A percentile compares a stretch with the other conserved stretches of the same genome.
phyloP scores from a whole-genome alignment of 768 basidiomycete species.

The Suillus occidentalis region DNA sequence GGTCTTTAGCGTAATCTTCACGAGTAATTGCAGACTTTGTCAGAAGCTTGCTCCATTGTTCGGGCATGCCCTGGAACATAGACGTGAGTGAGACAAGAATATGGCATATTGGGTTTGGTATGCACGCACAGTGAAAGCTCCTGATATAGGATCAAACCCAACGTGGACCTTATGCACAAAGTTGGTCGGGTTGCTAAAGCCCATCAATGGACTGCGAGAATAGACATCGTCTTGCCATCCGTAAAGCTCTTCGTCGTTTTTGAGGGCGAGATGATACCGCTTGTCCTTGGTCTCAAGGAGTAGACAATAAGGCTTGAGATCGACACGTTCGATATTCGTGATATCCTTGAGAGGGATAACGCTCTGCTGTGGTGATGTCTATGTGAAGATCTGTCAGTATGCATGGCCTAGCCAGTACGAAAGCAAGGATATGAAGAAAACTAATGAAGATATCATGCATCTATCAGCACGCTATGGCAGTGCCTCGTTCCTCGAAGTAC shows the following conservation, averaged over 20 bases:
- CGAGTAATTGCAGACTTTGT: slow-evolving; percentile 97
- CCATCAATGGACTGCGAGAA: slow-evolving; percentile 86
- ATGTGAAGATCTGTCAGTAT: slow-evolving; percentile 13
- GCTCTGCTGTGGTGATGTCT: slow-evolving; percentile 59
- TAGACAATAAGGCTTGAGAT: slow-evolving; percentile 93
- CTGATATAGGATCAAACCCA: slow-evolving; percentile 91
- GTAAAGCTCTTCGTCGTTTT: slow-evolving; percentile 96
- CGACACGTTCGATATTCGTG: slow-evolving; percentile 85
- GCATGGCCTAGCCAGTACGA: not conserved
- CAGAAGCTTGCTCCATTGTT: slow-evolving; percentile 96
- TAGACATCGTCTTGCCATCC: slow-evolving; percentile 98
- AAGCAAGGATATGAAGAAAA: not conserved
- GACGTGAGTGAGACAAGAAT: not conserved
- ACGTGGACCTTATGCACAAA: slow-evolving; percentile 99
- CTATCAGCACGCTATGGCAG: not conserved
- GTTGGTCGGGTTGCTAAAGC: slow-evolving; percentile 92
- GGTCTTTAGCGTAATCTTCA: slow-evolving; percentile 96
- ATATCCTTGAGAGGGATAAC: slow-evolving; percentile 74
- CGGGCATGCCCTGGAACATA: slow-evolving; percentile 78
- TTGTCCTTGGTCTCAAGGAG: slow-evolving; percentile 84
- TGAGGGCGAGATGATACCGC: slow-evolving; percentile 77
- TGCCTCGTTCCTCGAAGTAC: slow-evolving; percentile 2
- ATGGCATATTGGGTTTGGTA: not conserved
- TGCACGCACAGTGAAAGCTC: slow-evolving; percentile 84
- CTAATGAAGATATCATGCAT: not conserved